Evolutionary conservation across 139 green algal species (phyloP).

Genomic region (Picochlorum sp.): DNA sequence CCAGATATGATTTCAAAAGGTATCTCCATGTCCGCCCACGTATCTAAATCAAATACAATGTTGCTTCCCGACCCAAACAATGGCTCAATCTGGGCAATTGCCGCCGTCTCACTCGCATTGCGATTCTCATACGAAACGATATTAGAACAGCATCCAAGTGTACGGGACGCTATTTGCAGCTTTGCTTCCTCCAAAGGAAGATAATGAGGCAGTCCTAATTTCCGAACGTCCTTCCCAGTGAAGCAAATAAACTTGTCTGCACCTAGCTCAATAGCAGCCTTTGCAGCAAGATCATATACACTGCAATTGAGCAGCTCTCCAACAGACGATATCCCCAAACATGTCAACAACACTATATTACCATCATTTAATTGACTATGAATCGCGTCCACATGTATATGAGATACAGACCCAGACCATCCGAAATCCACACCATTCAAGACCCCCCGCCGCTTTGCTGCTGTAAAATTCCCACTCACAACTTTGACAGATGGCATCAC

Average conservation of each 20-base stretch:
- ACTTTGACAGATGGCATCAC: slow-evolving; percentile 40
- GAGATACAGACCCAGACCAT: slow-evolving; percentile 51
- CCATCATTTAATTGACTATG: slow-evolving; percentile 63
- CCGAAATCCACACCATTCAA: slow-evolving; percentile 87
- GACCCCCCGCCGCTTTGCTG: slow-evolving; percentile 77
- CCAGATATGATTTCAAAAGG: slow-evolving; percentile 33
- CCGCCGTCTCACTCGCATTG: not conserved
- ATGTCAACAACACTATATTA: slow-evolving; percentile 85
- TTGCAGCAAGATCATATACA: slow-evolving; percentile 69
- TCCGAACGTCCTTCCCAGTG: slow-evolving; percentile 52
- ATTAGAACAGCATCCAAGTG: not conserved
- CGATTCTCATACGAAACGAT: slow-evolving; percentile 1
- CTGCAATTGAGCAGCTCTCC: slow-evolving; percentile 97
- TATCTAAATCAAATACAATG: slow-evolving; percentile 38
- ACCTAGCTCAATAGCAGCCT: slow-evolving; percentile 53
- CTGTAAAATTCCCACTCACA: slow-evolving; percentile 87
- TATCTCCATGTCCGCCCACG: slow-evolving; percentile 34
- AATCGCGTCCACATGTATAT: slow-evolving; percentile 67
- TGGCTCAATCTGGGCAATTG: not conserved
- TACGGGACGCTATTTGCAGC: slow-evolving; percentile 29
- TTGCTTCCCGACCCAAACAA: slow-evolving; percentile 11
- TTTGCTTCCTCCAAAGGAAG: slow-evolving; percentile 60
- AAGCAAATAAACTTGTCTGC: slow-evolving; percentile 94
- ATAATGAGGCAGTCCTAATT: slow-evolving; percentile 59
- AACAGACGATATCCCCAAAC: slow-evolving; percentile 49